Base-by-base conservation (phyloP, 139 green algal species). In the Ettlia oleoabundans region DNA sequence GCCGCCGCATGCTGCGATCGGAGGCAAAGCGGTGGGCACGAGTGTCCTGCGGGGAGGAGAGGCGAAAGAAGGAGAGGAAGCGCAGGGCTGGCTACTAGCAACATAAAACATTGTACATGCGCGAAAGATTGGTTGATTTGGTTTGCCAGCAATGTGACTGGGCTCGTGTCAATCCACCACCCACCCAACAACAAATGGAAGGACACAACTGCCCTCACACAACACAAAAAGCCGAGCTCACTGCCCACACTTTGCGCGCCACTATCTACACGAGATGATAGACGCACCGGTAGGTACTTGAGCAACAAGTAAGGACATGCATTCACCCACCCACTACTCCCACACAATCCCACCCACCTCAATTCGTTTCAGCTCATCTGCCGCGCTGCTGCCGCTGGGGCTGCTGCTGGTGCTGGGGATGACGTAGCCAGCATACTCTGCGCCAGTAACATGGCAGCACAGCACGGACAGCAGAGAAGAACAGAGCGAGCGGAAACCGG, bases 391-490 rank as follows among this genome's bases (percentile, higher is more conserved):
- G 35, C 22, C 38, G 21, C 37, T 41, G 55, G 53, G 53, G 74
- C 74, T 70, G 74, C 74, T 80, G 74, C 74, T 84, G 51, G 75
- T 82, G 40, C 73, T 91, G 40, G 65, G 81, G 42, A 88, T 74
- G 43, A 87, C 84, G 41, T 89, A 85, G 22, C 86, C 84, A 61
- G 65, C 78, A 53, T 86, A 91, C 82, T 88, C 82, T 19, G 86
- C 66, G n/a, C n/a, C n/a, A n/a, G n/a, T n/a, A n/a, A n/a, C n/a
- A n/a, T n/a, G n/a, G n/a, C n/a, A n/a, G n/a, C n/a, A n/a, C n/a
- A n/a, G n/a, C n/a, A n/a, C n/a, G n/a, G 40, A 28, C 1, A 37
- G 21, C 10, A 30, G 38, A 1, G 53, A 30, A 3, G 40, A 22
- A 18, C 7, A 26, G 2, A 33, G 7, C 2, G 68, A 5, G 47